Base-by-base conservation (phyloP, 2,329 filamentous ascomycete species). In the Sporothrix schenckii region DNA sequence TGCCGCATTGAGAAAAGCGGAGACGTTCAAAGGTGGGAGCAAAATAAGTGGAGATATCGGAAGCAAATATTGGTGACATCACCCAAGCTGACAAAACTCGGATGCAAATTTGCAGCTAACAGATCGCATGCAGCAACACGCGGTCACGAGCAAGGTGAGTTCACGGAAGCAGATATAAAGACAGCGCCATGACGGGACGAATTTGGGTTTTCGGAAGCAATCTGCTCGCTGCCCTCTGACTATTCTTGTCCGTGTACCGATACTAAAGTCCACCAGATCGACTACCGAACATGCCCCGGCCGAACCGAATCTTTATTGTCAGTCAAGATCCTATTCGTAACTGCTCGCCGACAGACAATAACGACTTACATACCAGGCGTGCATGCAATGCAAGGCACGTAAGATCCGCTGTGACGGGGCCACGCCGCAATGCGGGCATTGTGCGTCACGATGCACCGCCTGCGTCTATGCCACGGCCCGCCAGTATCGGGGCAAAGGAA, bases 381-480 rank as follows among this genome's bases (percentile, higher is more conserved):
- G 63, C 30, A 66, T 49, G 13, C 49, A 30, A 39, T 66, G 63
- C 49, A 66, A 66, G 49, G 16, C 30, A 9, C 63, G 63, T 13
- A 66, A 66, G 30, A 27, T 53, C 16, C 24, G 30, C 0, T 66
- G 63, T 24, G 49, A 66, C 11, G 63, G 63, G 9, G n/a, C 10
- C 4, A 50, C 49, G 13, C 63, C 63, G 14, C 44, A 66, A 30
- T 66, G 63, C 13, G 19, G 30, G 2, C 27, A 47, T n/a, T 63
- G 58, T 9, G 3, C 30, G 9, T 41, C 47, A 34, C 63, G 63
- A 16, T 49, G 63, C 9, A 16, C 34, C 1, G 49, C 41, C 4
- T 66, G 63, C 16, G 63, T 53, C 63, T 66, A 66, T 27, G 63
- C 63, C 1, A 1, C 49, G 2, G 49, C 49, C 19, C 19, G 63